Evolutionary conservation across 2,329 filamentous ascomycete genomes (phyloP).

Genomic region (Leptoxyphium fumago): DNA sequence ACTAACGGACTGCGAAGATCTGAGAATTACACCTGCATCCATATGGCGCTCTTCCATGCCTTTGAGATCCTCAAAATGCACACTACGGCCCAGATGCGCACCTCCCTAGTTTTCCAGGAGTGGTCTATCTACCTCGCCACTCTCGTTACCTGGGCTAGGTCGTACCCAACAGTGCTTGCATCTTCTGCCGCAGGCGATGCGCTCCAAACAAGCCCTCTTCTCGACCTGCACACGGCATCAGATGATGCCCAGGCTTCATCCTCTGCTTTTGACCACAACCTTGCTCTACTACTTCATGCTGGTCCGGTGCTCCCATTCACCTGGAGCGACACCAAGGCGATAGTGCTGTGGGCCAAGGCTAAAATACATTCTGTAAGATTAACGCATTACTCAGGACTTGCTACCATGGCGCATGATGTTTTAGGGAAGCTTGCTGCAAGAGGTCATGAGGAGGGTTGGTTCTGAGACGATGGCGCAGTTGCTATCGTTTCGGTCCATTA

Average conservation of each 20-base stretch:
- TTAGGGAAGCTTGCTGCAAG: constrained; percentile 11
- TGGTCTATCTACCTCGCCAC: constrained; percentile 16
- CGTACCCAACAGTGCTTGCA: constrained; percentile 5
- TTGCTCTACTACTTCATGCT: constrained; percentile 1
- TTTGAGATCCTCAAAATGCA: constrained; percentile 12
- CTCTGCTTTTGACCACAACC: constrained; percentile 7
- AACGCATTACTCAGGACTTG: constrained; percentile 12
- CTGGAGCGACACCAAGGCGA: constrained; percentile 7
- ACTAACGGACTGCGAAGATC: background rate
- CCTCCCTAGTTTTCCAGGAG: constrained; percentile 14
- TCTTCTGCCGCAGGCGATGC: constrained; percentile 1
- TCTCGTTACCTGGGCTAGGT: constrained; percentile 15
- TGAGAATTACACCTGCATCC: background rate
- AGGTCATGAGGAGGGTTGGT: constrained; percentile 16
- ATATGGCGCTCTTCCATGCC: constrained; percentile 11
- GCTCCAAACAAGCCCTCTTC: background rate
- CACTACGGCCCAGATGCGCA: constrained; percentile 3
- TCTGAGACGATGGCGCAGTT: constrained; percentile 3
- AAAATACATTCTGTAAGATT: constrained; percentile 11
- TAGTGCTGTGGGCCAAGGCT: constrained; percentile 12
- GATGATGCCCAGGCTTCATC: background rate
- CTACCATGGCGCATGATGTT: constrained; percentile 14
- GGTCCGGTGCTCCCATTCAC: constrained; percentile 1
- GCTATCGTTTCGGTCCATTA: no score
- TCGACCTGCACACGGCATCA: constrained; percentile 2